Evolutionary conservation across 2,329 filamentous ascomycete genomes (phyloP).

Genomic region (Beauveria sp.): DNA sequence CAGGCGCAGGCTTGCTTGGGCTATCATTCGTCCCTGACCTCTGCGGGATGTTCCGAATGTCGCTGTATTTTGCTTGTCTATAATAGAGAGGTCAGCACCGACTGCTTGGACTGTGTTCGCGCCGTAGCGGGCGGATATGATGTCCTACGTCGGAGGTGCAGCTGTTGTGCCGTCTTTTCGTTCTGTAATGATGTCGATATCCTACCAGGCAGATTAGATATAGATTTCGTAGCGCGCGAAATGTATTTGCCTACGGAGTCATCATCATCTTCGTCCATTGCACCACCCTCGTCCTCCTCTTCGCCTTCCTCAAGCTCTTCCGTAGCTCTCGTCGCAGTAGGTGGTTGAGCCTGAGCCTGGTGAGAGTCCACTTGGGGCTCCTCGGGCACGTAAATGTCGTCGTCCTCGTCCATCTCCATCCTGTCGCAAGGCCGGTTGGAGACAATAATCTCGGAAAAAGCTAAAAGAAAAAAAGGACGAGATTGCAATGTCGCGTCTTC

Average conservation of each 20-base stretch:
- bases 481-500: neutral
- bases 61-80: conserved; percentile 56
- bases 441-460: neutral
- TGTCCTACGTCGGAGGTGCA: conserved; percentile 47
- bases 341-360: conserved; percentile 23
- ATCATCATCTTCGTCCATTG: conserved; percentile 53
- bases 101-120: neutral
- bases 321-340: conserved; percentile 25
- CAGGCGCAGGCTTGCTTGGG: conserved; percentile 35
- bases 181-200: conserved; percentile 62
- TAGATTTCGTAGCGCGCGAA: neutral
- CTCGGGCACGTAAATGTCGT: conserved; percentile 59
- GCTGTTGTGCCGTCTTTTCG: conserved; percentile 57
- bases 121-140: neutral
- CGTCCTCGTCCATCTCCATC: conserved; percentile 62
- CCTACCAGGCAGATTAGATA: conserved; percentile 29
- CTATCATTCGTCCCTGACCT: conserved; percentile 46
- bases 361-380: conserved; percentile 36
- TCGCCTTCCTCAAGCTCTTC: conserved; percentile 58
- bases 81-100: neutral
- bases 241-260: conserved; percentile 35
- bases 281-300: conserved; percentile 53
- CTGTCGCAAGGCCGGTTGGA: conserved; percentile 13
- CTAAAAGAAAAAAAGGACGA: neutral
- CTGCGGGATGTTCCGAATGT: conserved; percentile 58